Evolutionary conservation across 371 early-diverging fungal genomes (phyloP).

Genomic region (Mortierella sp.): DNA sequence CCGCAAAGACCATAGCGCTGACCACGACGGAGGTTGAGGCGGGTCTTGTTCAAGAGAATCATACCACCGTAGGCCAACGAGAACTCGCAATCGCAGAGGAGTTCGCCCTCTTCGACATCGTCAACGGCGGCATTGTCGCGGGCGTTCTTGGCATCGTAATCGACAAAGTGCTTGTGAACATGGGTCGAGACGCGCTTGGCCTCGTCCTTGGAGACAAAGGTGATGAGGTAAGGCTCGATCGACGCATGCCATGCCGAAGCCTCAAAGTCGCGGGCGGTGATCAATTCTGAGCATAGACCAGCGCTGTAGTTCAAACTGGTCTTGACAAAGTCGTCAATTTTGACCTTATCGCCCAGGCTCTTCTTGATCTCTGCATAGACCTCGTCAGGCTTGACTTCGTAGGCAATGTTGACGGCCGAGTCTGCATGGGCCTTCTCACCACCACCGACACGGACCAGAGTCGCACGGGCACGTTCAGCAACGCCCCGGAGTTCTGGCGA

Average conservation of each 20-base stretch:
- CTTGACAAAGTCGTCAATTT: conserved; percentile 60
- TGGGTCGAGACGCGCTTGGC: conserved; percentile 51
- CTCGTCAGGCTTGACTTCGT: conserved; percentile 41
- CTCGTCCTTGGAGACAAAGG: conserved; percentile 61
- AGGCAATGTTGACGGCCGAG: conserved; percentile 30
- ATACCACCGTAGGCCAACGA: conserved; percentile 86
- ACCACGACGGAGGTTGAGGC: conserved; percentile 81
- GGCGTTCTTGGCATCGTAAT: conserved; percentile 59
- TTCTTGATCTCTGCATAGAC: conserved; percentile 25
- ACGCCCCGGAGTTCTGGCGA: conserved; percentile 83
- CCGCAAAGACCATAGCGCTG: conserved; percentile 88
- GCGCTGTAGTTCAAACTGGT: conserved; percentile 61
- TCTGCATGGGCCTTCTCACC: conserved; percentile 47
- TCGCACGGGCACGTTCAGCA: conserved; percentile 65
- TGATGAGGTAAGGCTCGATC: conserved; percentile 67
- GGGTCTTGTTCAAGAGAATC: conserved; percentile 82
- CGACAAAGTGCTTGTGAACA: conserved; percentile 56
- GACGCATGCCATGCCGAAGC: conserved; percentile 61
- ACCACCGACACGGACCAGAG: conserved; percentile 68
- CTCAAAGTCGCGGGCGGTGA: conserved; percentile 64
- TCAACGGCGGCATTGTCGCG: conserved; percentile 64
- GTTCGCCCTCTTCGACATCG: conserved; percentile 78
- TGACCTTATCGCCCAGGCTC: conserved; percentile 17
- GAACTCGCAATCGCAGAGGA: conserved; percentile 85
- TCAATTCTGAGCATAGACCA: conserved; percentile 60